Evolutionary conservation across 768 basidiomycete species (phyloP).

Genomic region (Mycena vitilis): DNA sequence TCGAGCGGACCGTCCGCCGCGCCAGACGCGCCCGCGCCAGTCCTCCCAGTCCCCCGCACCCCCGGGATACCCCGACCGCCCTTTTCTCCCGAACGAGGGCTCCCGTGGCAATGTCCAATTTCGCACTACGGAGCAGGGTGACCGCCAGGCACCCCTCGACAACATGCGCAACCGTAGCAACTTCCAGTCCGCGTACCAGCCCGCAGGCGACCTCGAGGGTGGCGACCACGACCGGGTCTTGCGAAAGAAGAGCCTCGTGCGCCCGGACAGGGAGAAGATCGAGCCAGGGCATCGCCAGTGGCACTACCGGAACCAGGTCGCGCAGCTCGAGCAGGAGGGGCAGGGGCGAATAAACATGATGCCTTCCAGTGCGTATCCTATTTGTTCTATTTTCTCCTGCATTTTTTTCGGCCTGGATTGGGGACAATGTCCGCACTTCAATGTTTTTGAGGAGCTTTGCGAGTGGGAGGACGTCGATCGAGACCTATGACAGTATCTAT

Average conservation of each 20-base stretch:
- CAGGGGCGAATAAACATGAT: constrained; percentile 72
- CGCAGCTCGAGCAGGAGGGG: constrained; percentile 79
- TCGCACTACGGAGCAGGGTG: constrained; percentile 75
- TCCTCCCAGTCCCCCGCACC: constrained; percentile 55
- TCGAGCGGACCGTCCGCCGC: constrained; percentile 65
- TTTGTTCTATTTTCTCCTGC: constrained; percentile 20
- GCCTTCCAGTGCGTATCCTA: constrained; percentile 78
- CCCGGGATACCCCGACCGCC: constrained; percentile 33
- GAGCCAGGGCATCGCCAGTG: constrained; percentile 94
- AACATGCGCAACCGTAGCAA: constrained; percentile 57
- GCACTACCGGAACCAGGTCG: constrained; percentile 92
- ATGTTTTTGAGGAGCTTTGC: too few species aligned
- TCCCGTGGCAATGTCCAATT: constrained; percentile 72
- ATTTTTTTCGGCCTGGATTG: not conserved
- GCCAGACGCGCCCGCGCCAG: constrained; percentile 61
- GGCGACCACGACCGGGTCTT: constrained; percentile 32
- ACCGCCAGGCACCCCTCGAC: constrained; percentile 71
- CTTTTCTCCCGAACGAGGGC: constrained; percentile 48
- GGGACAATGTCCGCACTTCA: too few species aligned
- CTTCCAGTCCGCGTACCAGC: constrained; percentile 34
- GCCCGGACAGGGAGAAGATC: constrained; percentile 95
- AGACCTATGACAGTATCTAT: too few species aligned
- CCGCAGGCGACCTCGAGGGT: constrained; percentile 54
- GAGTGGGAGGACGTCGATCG: too few species aligned
- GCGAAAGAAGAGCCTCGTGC: constrained; percentile 88